A percentile compares a stretch with the other conserved stretches of the same genome.
Conservation (phyloP, 306 rosid genomes). For the Cicer cuneatum region DNA sequence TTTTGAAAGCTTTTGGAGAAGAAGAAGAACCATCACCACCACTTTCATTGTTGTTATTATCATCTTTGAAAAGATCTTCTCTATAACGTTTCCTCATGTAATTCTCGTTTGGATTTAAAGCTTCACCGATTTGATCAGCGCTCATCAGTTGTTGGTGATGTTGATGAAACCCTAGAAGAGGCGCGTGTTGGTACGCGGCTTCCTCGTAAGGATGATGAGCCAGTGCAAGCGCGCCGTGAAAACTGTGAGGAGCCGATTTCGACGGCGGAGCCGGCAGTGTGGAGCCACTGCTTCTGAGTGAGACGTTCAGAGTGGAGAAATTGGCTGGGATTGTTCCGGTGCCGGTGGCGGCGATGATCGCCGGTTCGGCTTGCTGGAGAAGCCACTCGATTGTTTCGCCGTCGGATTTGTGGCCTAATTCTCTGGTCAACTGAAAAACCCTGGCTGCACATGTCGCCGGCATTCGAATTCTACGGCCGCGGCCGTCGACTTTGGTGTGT, state of each 20-base stretch:
- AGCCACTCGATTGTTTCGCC: slow-evolving; percentile 97
- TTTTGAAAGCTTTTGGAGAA: slow-evolving; percentile 12
- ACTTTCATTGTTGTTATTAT: slow-evolving; percentile 38
- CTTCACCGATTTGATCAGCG: slow-evolving; percentile 73
- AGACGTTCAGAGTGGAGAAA: slow-evolving; percentile 77
- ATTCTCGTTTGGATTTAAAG: slow-evolving; percentile 66
- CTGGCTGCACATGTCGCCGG: slow-evolving; percentile 94
- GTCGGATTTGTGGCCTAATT: slow-evolving; percentile 87
- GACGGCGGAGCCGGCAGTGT: slow-evolving; percentile 79
- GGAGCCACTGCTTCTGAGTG: slow-evolving; percentile 79
- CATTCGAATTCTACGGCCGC: slow-evolving; percentile 93
- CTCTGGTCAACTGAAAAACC: slow-evolving; percentile 86
- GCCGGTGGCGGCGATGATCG: slow-evolving; percentile 82
- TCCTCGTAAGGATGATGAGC: slow-evolving; percentile 79
- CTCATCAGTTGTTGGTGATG: slow-evolving; percentile 61
- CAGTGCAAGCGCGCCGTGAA: slow-evolving; percentile 72
- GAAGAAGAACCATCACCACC: slow-evolving; percentile 49
- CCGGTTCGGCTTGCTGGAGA: slow-evolving; percentile 90
- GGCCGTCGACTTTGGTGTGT: slow-evolving; percentile 90
- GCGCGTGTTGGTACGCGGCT: slow-evolving; percentile 66
- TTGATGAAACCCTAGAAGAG: slow-evolving; percentile 74
- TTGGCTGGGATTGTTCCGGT: slow-evolving; percentile 94
- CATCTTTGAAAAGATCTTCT: slow-evolving; percentile 89
- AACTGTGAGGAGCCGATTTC: slow-evolving; percentile 73
- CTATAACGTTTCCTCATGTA: slow-evolving; percentile 83